Conservation (phyloP, 164 flowering plant species). For the Tetrastigma voinierianum region DNA sequence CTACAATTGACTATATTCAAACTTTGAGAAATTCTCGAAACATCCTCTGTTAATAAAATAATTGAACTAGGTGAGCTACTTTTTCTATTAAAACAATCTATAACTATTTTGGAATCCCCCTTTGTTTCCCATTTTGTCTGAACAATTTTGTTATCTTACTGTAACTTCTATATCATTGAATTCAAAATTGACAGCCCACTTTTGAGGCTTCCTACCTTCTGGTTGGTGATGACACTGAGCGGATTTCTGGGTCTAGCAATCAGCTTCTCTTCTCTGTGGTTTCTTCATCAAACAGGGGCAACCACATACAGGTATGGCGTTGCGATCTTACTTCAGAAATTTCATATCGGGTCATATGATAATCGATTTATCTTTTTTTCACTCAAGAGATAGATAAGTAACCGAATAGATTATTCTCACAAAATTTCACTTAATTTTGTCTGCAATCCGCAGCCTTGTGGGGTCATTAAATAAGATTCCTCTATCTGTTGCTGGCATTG, state of each 20-base stretch:
- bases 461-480: conserved; percentile 98
- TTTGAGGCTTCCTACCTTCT: conserved; percentile 68
- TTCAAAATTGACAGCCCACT: conserved; percentile 66
- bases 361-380: too few relatives aligned
- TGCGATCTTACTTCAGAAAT: background rate
- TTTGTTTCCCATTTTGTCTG: background rate
- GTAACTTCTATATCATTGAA: conserved; percentile 2
- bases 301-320: conserved; percentile 95
- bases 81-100: too few relatives aligned
- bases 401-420: background rate
- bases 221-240: conserved; percentile 88
- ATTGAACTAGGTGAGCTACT: too few relatives aligned
- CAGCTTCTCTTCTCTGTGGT: conserved; percentile 99
- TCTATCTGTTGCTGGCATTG: conserved; percentile 81
- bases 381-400: background rate
- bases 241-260: conserved; percentile 94
- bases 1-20: too few relatives aligned
- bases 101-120: background rate
- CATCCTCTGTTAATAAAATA: too few relatives aligned
- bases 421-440: conserved; percentile 11
- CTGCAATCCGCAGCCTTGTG: conserved; percentile 68
- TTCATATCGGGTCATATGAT: too few relatives aligned
- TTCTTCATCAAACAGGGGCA: conserved; percentile 98
- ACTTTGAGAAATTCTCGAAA: too few relatives aligned
- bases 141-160: background rate